A percentile compares a stretch with the other conserved stretches of the same genome.
These are phyloP conservation scores for Boletellus emodensis DNA, from an alignment of 768 basidiomycete species.

Conservation along the genomic window DNA sequence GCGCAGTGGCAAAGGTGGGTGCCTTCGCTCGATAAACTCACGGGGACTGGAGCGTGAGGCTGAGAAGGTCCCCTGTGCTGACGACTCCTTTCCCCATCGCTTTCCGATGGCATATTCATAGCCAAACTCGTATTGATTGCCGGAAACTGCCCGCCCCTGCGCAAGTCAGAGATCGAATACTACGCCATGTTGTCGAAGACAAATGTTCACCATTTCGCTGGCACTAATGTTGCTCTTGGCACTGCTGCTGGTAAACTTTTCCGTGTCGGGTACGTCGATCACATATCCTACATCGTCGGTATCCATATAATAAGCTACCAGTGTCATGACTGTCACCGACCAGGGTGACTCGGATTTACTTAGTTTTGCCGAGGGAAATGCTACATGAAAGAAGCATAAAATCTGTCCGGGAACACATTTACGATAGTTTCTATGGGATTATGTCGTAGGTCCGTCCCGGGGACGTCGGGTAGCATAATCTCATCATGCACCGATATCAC, in stretches of 20 bases:
- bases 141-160: conserved; percentile 97
- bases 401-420: neutral
- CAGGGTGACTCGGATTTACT: conserved; percentile 96
- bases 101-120: conserved; percentile 32
- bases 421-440: conserved; percentile 4
- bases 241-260: conserved; percentile 99
- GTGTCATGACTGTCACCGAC: conserved; percentile 96
- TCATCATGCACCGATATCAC: conserved; percentile 2
- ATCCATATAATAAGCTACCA: conserved; percentile 28
- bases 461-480: neutral
- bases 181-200: conserved; percentile 99
- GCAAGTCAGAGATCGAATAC: conserved; percentile 99
- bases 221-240: conserved; percentile 96
- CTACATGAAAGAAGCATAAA: conserved; percentile 43
- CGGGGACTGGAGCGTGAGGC: conserved; percentile 97
- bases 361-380: conserved; percentile 72
- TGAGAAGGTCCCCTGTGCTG: conserved; percentile 97
- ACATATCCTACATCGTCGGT: neutral
- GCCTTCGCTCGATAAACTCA: conserved; percentile 40
- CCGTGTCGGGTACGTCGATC: conserved; percentile 81
- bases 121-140: conserved; percentile 99
- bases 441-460: neutral
- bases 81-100: conserved; percentile 29
- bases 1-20: conserved; percentile 95
- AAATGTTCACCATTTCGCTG: conserved; percentile 95